These are phyloP conservation scores for Phialemoniopsis sp. DNA, from an alignment of 2,329 filamentous ascomycete species.

Conservation along the genomic window DNA sequence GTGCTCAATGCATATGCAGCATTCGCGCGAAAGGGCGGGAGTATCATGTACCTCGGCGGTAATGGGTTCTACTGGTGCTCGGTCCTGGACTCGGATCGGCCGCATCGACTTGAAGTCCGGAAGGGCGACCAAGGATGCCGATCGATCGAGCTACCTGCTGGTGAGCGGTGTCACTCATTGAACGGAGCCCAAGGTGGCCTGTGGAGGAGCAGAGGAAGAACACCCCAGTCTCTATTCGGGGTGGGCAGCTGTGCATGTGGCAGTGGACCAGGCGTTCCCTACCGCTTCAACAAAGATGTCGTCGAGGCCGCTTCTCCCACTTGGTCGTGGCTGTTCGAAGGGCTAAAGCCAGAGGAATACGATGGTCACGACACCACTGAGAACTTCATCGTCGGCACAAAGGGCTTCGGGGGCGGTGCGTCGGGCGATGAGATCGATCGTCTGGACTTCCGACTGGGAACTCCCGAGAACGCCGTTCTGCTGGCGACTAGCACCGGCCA, in stretches of 20 bases:
- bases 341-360: no score
- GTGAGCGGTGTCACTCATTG: slow-evolving; percentile 19
- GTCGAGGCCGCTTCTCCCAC: slow-evolving; percentile 1
- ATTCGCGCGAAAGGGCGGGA: slow-evolving; percentile 22
- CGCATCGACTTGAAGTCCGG: slow-evolving; percentile 28
- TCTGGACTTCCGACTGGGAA: slow-evolving; percentile 21
- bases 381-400: slow-evolving; percentile 11
- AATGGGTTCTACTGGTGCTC: slow-evolving; percentile 29
- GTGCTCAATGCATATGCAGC: slow-evolving; percentile 19
- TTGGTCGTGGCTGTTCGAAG: slow-evolving; percentile 9
- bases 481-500: slow-evolving; percentile 18
- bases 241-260: slow-evolving; percentile 22
- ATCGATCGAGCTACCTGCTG: slow-evolving; percentile 17
- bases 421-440: slow-evolving; percentile 29
- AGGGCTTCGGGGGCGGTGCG: slow-evolving; percentile 22
- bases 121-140: slow-evolving; percentile 24
- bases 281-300: slow-evolving; percentile 10
- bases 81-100: slow-evolving; percentile 11
- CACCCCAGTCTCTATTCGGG: slow-evolving; percentile 23
- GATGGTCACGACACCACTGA: no score
- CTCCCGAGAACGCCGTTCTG: slow-evolving; percentile 18
- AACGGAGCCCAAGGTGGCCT: slow-evolving; percentile 22
- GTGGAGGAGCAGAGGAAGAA: slow-evolving; percentile 24
- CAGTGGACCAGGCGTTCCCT: slow-evolving; percentile 16
- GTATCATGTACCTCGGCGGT: slow-evolving; percentile 29